These are phyloP conservation scores for Aspergillus olivimuriae DNA, from an alignment of 495 filamentous ascomycete species.

Conservation along the genomic window DNA sequence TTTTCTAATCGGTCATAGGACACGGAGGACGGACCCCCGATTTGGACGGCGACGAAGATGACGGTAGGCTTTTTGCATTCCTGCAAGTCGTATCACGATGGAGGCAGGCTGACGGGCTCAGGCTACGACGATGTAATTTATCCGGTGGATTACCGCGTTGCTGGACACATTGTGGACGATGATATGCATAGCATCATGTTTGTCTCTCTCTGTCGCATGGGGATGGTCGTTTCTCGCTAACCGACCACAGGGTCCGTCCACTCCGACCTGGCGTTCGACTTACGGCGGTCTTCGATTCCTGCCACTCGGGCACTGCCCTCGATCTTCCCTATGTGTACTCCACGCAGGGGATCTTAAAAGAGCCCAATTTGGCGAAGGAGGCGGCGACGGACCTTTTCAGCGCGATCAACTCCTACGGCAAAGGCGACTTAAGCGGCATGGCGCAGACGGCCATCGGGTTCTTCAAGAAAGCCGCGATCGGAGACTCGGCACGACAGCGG, in stretches of 20 bases:
- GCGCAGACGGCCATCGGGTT: constrained; percentile 75
- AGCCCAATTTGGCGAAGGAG: constrained; percentile 96
- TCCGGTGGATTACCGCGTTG: constrained; percentile 82
- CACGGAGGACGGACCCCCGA: constrained; percentile 96
- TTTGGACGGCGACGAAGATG: constrained; percentile 90
- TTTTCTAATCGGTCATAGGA: constrained; percentile 40
- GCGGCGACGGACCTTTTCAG: constrained; percentile 86
- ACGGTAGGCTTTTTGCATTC: constrained; percentile 44
- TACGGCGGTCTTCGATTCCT: constrained; percentile 97
- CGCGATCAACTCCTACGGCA: constrained; percentile 78
- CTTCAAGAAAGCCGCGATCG: constrained; percentile 84
- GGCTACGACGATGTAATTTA: constrained; percentile 97
- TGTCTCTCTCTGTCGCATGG: background rate
- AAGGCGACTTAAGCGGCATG: constrained; percentile 78
- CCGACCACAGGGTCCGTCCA: constrained; percentile 49
- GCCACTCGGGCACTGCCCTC: constrained; percentile 92
- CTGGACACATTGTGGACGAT: constrained; percentile 94
- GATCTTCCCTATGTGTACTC: constrained; percentile 97
- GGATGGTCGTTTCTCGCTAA: background rate
- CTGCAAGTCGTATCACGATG: no score
- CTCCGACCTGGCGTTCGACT: constrained; percentile 81
- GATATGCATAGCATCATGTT: constrained; percentile 95
- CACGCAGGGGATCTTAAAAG: constrained; percentile 90
- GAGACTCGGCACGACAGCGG: constrained; percentile 69
- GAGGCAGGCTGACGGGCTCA: constrained; percentile 4